Percentiles rank a stretch among this genome's conserved stretches.
Conservation (phyloP, 352 stramenopile genomes). For the Phytophthora vignae region DNA sequence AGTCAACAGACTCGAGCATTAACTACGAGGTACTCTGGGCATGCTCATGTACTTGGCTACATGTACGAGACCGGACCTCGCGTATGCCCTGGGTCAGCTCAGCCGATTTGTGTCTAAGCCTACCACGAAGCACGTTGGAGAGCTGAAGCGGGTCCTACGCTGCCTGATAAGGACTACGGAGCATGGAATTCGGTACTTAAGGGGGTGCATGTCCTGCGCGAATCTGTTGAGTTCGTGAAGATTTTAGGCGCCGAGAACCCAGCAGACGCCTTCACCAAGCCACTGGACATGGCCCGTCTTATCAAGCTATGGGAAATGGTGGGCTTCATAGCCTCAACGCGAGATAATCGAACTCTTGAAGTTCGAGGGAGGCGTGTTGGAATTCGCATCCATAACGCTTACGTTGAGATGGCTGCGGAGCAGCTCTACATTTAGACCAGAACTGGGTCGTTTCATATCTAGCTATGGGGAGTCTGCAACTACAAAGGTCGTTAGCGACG, state of each 20-base stretch:
- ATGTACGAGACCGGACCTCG: constrained; percentile 1
- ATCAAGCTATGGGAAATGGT: constrained; percentile 10
- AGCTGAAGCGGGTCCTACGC: neutral
- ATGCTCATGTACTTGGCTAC: constrained; percentile 11
- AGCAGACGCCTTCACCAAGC: constrained; percentile 11
- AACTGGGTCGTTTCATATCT: neutral
- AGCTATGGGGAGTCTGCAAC: neutral
- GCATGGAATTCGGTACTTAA: constrained; percentile 3
- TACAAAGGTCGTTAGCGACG: neutral
- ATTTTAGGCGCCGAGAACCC: constrained; percentile 2
- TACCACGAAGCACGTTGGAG: neutral
- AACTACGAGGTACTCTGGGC: neutral
- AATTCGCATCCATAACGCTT: neutral
- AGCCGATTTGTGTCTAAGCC: constrained; percentile 11
- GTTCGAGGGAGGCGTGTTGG: constrained; percentile 36
- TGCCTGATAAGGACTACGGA: constrained; percentile 5
- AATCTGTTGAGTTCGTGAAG: constrained; percentile 1
- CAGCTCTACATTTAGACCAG: neutral
- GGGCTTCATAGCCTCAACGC: neutral
- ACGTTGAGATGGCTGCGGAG: neutral
- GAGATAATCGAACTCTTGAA: constrained; percentile 17
- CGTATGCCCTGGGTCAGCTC: constrained; percentile 2
- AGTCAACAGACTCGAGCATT: neutral
- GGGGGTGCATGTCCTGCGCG: neutral
- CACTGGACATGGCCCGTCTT: constrained; percentile 4